Conservation (phyloP, 1,139 yeast genomes). For the Debaryomyces coudertii region DNA sequence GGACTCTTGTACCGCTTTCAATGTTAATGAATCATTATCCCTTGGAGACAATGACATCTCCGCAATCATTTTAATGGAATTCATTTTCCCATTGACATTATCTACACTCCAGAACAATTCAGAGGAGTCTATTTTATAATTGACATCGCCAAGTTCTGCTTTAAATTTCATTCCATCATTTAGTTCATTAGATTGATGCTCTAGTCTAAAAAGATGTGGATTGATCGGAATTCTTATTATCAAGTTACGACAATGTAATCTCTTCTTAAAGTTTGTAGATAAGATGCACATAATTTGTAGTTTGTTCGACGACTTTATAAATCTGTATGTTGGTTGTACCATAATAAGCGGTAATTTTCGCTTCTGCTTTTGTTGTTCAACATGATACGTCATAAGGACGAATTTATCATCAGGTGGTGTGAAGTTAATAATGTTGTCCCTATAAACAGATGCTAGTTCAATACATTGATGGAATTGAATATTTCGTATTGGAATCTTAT, state of each 20-base stretch:
- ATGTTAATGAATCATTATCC: constrained; percentile 2
- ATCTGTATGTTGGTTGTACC: constrained; percentile 39
- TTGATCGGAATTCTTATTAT: constrained; percentile 40
- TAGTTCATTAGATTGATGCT: constrained; percentile 37
- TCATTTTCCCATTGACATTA: constrained; percentile 53
- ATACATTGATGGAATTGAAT: constrained; percentile 53
- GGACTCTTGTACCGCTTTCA: background rate
- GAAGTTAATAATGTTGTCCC: constrained; percentile 43
- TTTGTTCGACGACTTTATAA: constrained; percentile 24
- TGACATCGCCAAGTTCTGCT: constrained; percentile 46
- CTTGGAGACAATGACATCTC: constrained; percentile 30
- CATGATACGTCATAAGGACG: constrained; percentile 42
- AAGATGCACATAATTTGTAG: constrained; percentile 43
- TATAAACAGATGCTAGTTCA: constrained; percentile 41
- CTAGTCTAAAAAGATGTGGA: constrained; percentile 36
- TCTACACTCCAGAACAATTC: constrained; percentile 65
- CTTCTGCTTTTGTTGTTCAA: constrained; percentile 43
- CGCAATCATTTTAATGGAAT: constrained; percentile 47
- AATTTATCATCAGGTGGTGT: constrained; percentile 53
- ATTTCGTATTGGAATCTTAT: constrained; percentile 40
- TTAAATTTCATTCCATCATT: constrained; percentile 38
- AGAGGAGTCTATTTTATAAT: constrained; percentile 47
- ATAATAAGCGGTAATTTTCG: constrained; percentile 41
- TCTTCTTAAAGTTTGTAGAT: constrained; percentile 37
- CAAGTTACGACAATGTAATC: constrained; percentile 38